Conservation (phyloP, 352 stramenopile genomes). For the Pythium rishiriense region DNA sequence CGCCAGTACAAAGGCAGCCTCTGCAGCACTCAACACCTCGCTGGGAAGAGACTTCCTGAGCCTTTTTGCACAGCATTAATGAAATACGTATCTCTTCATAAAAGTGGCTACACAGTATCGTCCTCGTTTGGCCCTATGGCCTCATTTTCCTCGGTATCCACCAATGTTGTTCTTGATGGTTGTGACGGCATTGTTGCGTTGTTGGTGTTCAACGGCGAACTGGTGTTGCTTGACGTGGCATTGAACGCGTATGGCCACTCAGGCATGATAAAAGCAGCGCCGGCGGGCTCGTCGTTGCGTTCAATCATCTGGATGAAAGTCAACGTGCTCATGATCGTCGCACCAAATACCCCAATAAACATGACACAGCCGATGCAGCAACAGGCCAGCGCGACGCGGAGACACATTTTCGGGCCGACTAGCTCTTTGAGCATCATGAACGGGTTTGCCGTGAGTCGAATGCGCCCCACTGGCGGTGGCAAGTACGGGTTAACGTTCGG, state of each 20-base stretch:
- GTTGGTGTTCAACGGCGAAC: not conserved
- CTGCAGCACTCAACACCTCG: slow-evolving; percentile 57
- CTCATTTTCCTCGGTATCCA: no score
- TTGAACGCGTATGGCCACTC: slow-evolving; percentile 18
- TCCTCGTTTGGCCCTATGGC: not conserved
- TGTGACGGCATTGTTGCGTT: not conserved
- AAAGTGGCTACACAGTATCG: not conserved
- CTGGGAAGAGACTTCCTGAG: slow-evolving; percentile 77
- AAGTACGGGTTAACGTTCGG: slow-evolving; percentile 92
- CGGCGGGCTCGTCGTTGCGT: not conserved
- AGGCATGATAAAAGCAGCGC: slow-evolving; percentile 4
- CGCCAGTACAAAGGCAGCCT: slow-evolving; percentile 9
- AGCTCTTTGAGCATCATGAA: slow-evolving; percentile 80
- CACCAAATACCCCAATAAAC: slow-evolving; percentile 68
- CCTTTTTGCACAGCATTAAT: slow-evolving; percentile 74
- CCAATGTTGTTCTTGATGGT: no score
- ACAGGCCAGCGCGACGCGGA: slow-evolving; percentile 44
- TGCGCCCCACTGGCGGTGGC: slow-evolving; percentile 80
- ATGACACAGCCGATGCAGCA: slow-evolving; percentile 62
- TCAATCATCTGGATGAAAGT: slow-evolving; percentile 56
- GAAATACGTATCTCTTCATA: not conserved
- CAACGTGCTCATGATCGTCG: slow-evolving; percentile 77
- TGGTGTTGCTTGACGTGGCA: not conserved
- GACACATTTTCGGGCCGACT: slow-evolving; percentile 59
- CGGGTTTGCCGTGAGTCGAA: slow-evolving; percentile 83